Evolutionary conservation across 2,329 filamentous ascomycete genomes (phyloP).

Genomic region (Fusarium kyushuense): DNA sequence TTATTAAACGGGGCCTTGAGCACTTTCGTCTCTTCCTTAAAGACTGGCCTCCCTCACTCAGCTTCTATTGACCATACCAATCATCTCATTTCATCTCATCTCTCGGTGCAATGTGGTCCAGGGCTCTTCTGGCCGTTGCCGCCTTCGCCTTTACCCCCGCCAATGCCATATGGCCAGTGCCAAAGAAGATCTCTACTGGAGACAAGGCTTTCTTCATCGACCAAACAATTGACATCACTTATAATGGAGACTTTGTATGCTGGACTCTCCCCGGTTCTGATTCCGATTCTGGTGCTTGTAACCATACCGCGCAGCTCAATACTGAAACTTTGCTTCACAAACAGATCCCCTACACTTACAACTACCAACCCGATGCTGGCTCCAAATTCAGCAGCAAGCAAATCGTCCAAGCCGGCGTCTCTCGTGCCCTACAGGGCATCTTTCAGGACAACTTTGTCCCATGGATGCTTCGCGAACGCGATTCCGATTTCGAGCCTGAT

Average conservation of each 20-base stretch:
- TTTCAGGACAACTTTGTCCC: conserved; percentile 78
- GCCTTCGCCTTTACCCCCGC: conserved; percentile 57
- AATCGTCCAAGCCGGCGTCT: conserved; percentile 67
- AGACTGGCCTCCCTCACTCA: not conserved
- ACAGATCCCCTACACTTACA: conserved; percentile 63
- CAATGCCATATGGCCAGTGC: conserved; percentile 70
- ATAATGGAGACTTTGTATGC: conserved; percentile 69
- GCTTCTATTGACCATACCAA: not conserved
- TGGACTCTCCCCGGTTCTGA: conserved; percentile 53
- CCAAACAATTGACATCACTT: conserved; percentile 64
- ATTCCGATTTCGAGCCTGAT: conserved; percentile 73
- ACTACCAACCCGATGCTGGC: conserved; percentile 57
- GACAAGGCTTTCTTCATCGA: conserved; percentile 66
- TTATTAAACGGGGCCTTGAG: conserved; percentile 40
- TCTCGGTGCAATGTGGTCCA: conserved; percentile 46
- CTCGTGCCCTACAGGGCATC: conserved; percentile 72
- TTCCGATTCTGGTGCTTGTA: conserved; percentile 42
- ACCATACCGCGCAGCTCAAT: conserved; percentile 31
- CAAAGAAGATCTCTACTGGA: conserved; percentile 64
- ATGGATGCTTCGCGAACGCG: conserved; percentile 79
- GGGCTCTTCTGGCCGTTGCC: conserved; percentile 54
- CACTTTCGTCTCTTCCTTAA: conserved; percentile 16
- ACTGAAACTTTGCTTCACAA: conserved; percentile 52
- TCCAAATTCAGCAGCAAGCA: conserved; percentile 61
- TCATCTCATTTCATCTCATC: conserved; percentile 2